These are phyloP conservation scores for Poronia punctata DNA, from an alignment of 495 filamentous ascomycete species.

Conservation along the genomic window DNA sequence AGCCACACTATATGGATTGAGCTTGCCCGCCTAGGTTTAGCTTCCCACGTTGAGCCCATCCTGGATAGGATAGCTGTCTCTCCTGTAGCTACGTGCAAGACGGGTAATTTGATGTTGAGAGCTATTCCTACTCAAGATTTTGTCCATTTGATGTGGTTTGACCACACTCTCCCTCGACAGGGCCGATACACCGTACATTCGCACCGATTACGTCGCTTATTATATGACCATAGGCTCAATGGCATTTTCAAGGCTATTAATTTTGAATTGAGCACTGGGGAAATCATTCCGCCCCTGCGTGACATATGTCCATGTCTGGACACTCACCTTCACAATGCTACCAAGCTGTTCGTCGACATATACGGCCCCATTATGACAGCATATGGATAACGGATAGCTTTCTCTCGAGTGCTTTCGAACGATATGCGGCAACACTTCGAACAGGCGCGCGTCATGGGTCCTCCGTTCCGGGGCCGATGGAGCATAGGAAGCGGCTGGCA, in stretches of 20 bases:
- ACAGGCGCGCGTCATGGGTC: constrained; percentile 16
- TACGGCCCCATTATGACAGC: constrained; percentile 24
- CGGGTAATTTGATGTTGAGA: too few relatives aligned
- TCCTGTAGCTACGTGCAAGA: too few relatives aligned
- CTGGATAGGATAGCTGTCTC: too few relatives aligned
- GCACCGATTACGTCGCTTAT: too few relatives aligned
- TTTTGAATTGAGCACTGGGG: constrained; percentile 2
- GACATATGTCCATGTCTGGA: constrained; percentile 25
- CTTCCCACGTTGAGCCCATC: too few relatives aligned
- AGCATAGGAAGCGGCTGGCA: constrained; percentile 45
- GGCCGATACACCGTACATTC: too few relatives aligned
- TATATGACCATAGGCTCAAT: constrained; percentile 1
- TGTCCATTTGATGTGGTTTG: too few relatives aligned
- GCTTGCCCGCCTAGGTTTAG: too few relatives aligned
- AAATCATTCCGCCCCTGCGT: neutral
- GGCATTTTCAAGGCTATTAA: neutral
- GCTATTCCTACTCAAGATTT: too few relatives aligned
- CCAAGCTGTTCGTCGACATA: constrained; percentile 31
- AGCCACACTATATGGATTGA: too few relatives aligned
- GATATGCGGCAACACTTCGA: constrained; percentile 28
- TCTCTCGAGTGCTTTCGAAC: constrained; percentile 31
- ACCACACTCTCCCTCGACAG: too few relatives aligned
- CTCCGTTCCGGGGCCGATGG: constrained; percentile 41
- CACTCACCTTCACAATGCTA: constrained; percentile 31
- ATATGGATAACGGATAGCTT: constrained; percentile 41